Evolutionary conservation across 1,284 basidiomycete genomes (phyloP).

Genomic region (Ganoderma lucidum): DNA sequence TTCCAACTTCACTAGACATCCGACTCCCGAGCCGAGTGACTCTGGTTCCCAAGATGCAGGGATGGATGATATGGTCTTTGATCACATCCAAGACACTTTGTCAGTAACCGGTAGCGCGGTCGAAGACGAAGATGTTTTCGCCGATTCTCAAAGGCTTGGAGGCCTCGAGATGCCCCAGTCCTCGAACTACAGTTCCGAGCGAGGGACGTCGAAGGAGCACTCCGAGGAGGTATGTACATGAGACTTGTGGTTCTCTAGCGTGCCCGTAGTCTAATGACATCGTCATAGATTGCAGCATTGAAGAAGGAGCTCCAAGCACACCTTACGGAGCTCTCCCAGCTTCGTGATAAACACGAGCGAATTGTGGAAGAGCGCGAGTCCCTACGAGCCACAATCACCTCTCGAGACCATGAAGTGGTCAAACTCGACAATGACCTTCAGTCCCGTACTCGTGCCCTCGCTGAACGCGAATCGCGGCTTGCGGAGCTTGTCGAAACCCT

Average conservation of each 20-base stretch:
- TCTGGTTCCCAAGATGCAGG: conserved; percentile 34
- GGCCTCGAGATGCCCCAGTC: conserved; percentile 23
- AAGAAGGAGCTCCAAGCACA: conserved; percentile 20
- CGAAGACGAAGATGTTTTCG: conserved; percentile 11
- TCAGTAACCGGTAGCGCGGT: background rate
- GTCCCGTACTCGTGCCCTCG: conserved; percentile 13
- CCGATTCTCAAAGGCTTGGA: background rate
- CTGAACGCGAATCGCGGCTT: conserved; percentile 8
- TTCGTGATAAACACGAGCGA: conserved; percentile 22
- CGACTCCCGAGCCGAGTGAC: conserved; percentile 57
- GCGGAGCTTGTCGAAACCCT: conserved; percentile 13
- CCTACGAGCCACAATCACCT: conserved; percentile 17
- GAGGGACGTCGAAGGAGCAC: background rate
- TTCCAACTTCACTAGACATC: conserved; percentile 53
- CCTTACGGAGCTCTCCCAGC: conserved; percentile 13
- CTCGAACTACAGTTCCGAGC: conserved; percentile 15
- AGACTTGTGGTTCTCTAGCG: background rate
- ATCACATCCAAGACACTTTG: conserved; percentile 14
- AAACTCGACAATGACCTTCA: conserved; percentile 19
- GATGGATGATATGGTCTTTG: conserved; percentile 21
- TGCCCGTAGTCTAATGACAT: background rate
- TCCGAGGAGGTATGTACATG: conserved; percentile 8
- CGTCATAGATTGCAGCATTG: conserved; percentile 14
- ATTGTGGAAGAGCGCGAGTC: conserved; percentile 23
- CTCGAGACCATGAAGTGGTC: conserved; percentile 19